A percentile compares a stretch with the other conserved stretches of the same genome.
Evolutionary conservation across 2,329 filamentous ascomycete species (phyloP).

Genomic region (Fusarium falciforme): DNA sequence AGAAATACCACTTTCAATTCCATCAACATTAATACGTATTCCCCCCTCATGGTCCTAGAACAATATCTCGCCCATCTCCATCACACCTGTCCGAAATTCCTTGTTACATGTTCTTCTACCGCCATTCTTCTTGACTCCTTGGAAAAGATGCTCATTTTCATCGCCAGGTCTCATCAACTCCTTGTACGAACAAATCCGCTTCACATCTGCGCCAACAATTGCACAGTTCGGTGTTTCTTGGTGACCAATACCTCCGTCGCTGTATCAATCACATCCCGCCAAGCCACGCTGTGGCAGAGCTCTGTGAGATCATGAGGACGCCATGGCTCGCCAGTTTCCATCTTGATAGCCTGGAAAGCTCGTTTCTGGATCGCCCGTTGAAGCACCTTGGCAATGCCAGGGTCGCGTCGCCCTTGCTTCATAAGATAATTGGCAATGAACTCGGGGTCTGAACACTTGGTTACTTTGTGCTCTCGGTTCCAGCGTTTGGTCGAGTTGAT

Average conservation of each 20-base stretch:
- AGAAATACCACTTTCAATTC: constrained; percentile 32
- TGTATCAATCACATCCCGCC: constrained; percentile 50
- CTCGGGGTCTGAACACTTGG: constrained; percentile 42
- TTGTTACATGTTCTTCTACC: background rate
- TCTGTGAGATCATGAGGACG: constrained; percentile 47
- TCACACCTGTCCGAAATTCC: background rate
- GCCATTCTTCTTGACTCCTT: background rate
- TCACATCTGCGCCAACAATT: constrained; percentile 31
- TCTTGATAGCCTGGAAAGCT: constrained; percentile 21
- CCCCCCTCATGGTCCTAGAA: background rate
- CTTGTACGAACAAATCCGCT: background rate
- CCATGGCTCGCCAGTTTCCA: constrained; percentile 1
- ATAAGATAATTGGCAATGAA: constrained; percentile 50
- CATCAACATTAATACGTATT: constrained; percentile 10
- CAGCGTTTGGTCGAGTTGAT: constrained; percentile 53
- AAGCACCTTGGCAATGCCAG: constrained; percentile 48
- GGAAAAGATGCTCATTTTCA: background rate
- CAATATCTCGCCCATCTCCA: background rate
- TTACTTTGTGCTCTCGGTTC: constrained; percentile 53
- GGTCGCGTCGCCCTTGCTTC: constrained; percentile 52
- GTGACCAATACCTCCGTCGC: constrained; percentile 47
- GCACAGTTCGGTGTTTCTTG: constrained; percentile 34
- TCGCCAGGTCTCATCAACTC: background rate
- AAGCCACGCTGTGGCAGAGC: constrained; percentile 47
- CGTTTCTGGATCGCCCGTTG: constrained; percentile 47